Evolutionary conservation across 306 rosid species (phyloP).

Genomic region (Prinsepia uniflora): DNA sequence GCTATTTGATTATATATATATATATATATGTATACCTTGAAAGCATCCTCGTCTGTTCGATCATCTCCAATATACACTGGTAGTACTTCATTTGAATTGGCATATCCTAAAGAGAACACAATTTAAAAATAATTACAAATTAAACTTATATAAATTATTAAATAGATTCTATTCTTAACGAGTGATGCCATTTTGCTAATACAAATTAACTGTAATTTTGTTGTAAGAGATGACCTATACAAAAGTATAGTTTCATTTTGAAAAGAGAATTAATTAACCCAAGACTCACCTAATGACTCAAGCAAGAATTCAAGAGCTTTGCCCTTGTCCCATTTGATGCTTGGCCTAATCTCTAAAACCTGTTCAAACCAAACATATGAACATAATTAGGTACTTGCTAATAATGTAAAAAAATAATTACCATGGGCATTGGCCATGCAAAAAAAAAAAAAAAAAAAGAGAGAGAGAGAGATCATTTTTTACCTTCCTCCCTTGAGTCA

Average conservation of each 20-base stretch:
- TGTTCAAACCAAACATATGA: slow-evolving; percentile 4
- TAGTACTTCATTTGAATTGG: slow-evolving; percentile 58
- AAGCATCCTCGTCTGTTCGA: slow-evolving; percentile 91
- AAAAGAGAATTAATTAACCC: background rate
- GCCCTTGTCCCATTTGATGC: slow-evolving; percentile 97
- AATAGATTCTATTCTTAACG: background rate
- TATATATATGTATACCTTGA: slow-evolving; percentile 75
- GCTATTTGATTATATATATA: background rate
- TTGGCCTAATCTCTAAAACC: slow-evolving; percentile 83
- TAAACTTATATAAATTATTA: too few relatives aligned
- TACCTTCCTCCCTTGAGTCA: slow-evolving; percentile 83
- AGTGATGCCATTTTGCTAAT: background rate
- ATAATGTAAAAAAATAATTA: background rate
- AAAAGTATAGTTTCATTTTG: background rate
- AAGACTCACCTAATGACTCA: slow-evolving; percentile 56
- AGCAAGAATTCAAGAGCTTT: slow-evolving; percentile 83
- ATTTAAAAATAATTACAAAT: background rate
- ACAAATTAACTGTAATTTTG: background rate
- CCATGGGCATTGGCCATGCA: background rate
- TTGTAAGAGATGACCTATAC: background rate
- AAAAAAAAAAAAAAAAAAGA: background rate
- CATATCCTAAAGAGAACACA: slow-evolving; percentile 44
- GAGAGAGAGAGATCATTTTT: background rate
- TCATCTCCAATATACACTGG: slow-evolving; percentile 94
- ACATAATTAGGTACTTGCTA: background rate